phyloP scores from a whole-genome alignment of 768 basidiomycete species.

The Erythrobasidium yunnanense region DNA sequence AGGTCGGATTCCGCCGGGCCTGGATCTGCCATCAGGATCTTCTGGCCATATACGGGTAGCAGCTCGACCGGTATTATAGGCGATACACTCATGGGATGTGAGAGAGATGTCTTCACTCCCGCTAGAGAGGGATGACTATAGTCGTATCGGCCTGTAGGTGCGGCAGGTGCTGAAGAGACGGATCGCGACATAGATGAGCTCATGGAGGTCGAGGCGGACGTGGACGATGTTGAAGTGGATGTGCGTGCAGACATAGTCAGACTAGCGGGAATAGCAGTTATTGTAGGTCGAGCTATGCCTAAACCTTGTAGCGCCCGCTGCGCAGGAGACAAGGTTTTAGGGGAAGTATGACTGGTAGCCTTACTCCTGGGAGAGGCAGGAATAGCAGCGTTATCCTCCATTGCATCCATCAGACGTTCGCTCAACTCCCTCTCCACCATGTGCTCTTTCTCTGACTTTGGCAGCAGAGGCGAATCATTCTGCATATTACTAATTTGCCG shows the following conservation, averaged over 20 bases:
- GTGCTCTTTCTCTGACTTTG: background rate
- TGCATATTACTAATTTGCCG: too few species aligned
- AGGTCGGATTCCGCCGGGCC: background rate
- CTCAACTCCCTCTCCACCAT: background rate
- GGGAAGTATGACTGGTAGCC: background rate
- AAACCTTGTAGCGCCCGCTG: background rate
- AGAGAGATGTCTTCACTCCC: constrained; percentile 29
- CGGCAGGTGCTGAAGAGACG: background rate
- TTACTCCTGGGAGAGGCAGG: background rate
- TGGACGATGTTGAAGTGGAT: background rate
- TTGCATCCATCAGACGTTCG: constrained; percentile 6
- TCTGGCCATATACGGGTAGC: constrained; percentile 17
- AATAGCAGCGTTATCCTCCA: too few species aligned
- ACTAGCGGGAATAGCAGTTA: background rate
- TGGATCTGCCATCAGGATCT: background rate
- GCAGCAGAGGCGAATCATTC: background rate
- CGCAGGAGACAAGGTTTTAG: background rate
- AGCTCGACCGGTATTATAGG: constrained; percentile 26
- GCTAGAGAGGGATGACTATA: background rate
- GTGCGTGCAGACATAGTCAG: background rate
- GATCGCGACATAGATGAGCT: background rate
- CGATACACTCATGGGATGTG: constrained; percentile 28
- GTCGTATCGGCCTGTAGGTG: background rate
- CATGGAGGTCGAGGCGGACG: background rate
- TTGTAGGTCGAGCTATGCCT: background rate